Evolutionary conservation across 495 filamentous ascomycete genomes (phyloP).

Genomic region (Tuber indicum): DNA sequence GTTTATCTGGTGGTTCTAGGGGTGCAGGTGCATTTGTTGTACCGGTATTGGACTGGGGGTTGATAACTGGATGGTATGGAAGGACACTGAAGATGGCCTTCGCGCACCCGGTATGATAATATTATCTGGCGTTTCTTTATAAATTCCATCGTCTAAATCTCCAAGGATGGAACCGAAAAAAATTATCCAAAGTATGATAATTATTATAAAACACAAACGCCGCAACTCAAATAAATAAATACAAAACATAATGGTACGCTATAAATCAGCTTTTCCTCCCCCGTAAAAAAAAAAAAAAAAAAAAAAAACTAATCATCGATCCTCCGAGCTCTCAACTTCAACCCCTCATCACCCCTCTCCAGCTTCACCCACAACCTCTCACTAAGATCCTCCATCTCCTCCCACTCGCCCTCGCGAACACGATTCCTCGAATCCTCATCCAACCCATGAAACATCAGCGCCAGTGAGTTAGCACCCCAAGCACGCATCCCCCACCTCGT

Average conservation of each 20-base stretch:
- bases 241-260: neutral
- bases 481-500: slow-evolving; percentile 18
- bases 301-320: slow-evolving; percentile 5
- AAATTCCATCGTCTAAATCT: neutral
- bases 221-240: neutral
- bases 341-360: slow-evolving; percentile 10
- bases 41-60: neutral
- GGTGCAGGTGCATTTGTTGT: neutral
- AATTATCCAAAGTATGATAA: neutral
- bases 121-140: neutral
- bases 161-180: neutral
- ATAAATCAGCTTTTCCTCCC: neutral
- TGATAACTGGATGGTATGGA: neutral
- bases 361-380: slow-evolving; percentile 32
- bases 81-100: neutral
- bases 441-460: slow-evolving; percentile 32
- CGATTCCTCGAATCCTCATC: slow-evolving; percentile 19
- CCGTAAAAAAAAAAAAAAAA: neutral
- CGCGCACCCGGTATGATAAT: neutral
- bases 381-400: slow-evolving; percentile 28
- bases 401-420: slow-evolving; percentile 24
- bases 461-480: slow-evolving; percentile 26
- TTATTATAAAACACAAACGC: neutral
- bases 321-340: slow-evolving; percentile 19
- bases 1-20: neutral